Base-by-base conservation (phyloP, 169 alveolate species). In the Cryptosporidium sp. region DNA sequence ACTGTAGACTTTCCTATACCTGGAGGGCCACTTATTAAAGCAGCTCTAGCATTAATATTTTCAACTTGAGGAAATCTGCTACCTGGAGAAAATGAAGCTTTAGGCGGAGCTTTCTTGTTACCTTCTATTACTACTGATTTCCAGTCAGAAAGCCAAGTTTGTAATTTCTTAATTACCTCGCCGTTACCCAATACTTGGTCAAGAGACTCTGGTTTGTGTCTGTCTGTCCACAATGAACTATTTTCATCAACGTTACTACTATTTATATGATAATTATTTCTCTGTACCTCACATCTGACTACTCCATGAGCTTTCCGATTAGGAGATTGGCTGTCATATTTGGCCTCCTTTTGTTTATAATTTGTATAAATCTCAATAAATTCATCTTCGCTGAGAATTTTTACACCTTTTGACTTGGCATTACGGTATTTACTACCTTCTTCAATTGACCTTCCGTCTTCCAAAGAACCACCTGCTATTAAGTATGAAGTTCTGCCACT, bases 1-100 rank as follows among this genome's bases (percentile, higher is more conserved):
- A 98, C 93, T 3, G 99, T 95, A 33, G 99, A 97, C 95, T 98
- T 98, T 14, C 99, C 99, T 37, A 98, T 96, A 21, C 99, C 99
- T 14, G 99, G 99, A 12, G 99, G 99, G 1, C 99, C 99, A 26
- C 98, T 94, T 33, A 98, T 93, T 69, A 98, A 93, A 6, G 96
- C 98, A 1, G 99, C 99, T 18, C 92, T 65, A 10, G 99, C 98
- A 91, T 96, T 97, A 6, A 95, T 33, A 84, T 96, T 96, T 71
- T 85, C 92, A 14, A 70, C 70, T 70, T 84, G 89, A 5, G 85
- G 92, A 67, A 85, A 68, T 37, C 84, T 26, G 29, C 85, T 52
- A 4, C 86, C 92, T 23, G 92, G 92, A 7, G 85, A 80, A 70
- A 68, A 86, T 4, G 86, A 41, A 14, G 87, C 73, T 69, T 71